Evolutionary conservation across 345 rosid species (phyloP).

Genomic region (Punica granatum): DNA sequence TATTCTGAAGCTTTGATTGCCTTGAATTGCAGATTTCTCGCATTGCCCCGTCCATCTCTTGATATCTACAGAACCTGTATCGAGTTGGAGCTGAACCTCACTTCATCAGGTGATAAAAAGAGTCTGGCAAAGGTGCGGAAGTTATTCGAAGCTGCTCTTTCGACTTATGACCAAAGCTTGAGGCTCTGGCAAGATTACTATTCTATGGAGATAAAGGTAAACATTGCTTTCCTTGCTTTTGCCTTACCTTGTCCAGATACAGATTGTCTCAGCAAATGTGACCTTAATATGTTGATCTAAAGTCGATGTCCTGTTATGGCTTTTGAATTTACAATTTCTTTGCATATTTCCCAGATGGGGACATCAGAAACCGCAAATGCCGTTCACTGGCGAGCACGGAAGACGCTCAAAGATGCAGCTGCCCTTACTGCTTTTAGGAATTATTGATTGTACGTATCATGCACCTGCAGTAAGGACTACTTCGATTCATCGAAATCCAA

Average conservation of each 20-base stretch:
- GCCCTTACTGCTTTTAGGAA: constrained; percentile 15
- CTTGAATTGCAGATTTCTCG: constrained; percentile 54
- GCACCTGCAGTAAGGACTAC: not conserved
- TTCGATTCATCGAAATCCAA: not conserved
- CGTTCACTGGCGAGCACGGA: constrained; percentile 70
- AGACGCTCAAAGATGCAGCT: constrained; percentile 47
- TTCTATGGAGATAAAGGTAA: constrained; percentile 63
- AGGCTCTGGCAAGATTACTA: constrained; percentile 71
- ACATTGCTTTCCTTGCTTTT: not conserved
- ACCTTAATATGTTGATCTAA: not conserved
- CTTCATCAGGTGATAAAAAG: constrained; percentile 47
- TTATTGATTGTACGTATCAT: constrained; percentile 5
- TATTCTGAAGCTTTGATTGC: not conserved
- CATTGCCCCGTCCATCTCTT: constrained; percentile 71
- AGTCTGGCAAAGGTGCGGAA: constrained; percentile 51
- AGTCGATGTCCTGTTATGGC: not conserved
- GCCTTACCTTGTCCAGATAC: not conserved
- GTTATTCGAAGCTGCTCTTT: constrained; percentile 72
- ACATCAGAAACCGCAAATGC: constrained; percentile 70
- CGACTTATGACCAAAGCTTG: constrained; percentile 49
- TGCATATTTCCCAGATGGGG: constrained; percentile 51
- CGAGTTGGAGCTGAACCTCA: constrained; percentile 64
- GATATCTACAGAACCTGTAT: constrained; percentile 58
- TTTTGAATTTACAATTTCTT: not conserved
- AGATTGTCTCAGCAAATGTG: not conserved